A percentile compares a stretch with the other conserved stretches of the same genome.
phyloP scores from a whole-genome alignment of 768 basidiomycete species.

The Panaeolus cyanescens region DNA sequence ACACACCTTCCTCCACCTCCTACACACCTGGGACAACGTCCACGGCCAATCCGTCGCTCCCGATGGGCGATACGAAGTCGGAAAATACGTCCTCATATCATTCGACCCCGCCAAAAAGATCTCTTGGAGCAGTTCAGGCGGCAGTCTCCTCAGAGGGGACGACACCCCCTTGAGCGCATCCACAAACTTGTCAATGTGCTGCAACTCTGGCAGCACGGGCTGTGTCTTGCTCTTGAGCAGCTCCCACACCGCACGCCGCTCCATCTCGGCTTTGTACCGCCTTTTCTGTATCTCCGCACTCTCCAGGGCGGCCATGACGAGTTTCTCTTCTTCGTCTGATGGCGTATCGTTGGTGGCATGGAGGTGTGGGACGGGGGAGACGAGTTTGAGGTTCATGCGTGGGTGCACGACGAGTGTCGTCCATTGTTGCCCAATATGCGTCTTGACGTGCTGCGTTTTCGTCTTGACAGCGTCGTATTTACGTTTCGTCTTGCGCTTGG shows the following conservation, averaged over 20 bases:
- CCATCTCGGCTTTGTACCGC: background rate
- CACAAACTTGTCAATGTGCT: background rate
- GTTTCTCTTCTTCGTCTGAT: background rate
- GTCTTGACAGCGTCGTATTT: background rate
- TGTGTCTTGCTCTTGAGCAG: background rate
- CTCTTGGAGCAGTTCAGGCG: conserved; percentile 9
- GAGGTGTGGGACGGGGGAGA: background rate
- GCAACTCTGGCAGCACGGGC: background rate
- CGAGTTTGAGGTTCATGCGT: background rate
- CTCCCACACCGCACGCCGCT: background rate
- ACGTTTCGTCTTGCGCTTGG: background rate
- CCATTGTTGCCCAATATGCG: background rate
- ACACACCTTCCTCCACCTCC: conserved; percentile 7
- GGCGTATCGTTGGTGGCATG: background rate
- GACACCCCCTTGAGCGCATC: conserved; percentile 1
- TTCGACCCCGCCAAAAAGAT: conserved; percentile 6
- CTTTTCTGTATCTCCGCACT: background rate
- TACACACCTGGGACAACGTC: conserved; percentile 9
- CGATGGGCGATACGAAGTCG: background rate
- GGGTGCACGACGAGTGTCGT: background rate
- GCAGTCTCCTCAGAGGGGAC: conserved; percentile 8
- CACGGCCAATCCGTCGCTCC: conserved; percentile 6
- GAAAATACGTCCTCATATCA: background rate
- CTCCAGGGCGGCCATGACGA: background rate
- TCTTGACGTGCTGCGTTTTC: background rate